Conservation (phyloP, 345 rosid genomes). For the Pseudoturritis turrita region DNA sequence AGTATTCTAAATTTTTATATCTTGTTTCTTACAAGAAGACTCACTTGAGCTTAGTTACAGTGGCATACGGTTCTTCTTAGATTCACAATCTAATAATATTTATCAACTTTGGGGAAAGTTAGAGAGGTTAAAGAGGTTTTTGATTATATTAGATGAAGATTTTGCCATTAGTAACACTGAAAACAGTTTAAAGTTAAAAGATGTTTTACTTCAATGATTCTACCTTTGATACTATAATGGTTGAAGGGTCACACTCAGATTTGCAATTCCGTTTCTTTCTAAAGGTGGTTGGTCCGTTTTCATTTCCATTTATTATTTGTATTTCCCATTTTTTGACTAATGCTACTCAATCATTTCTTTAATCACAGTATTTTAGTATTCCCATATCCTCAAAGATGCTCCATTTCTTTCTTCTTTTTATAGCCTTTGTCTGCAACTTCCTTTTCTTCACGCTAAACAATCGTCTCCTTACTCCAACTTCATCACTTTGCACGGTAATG, state of each 20-base stretch:
- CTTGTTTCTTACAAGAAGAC: not conserved
- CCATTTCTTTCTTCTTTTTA: constrained; percentile 22
- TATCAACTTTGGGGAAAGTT: not conserved
- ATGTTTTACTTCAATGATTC: not conserved
- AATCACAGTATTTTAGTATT: constrained; percentile 9
- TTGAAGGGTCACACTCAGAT: constrained; percentile 57
- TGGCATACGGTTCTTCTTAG: not conserved
- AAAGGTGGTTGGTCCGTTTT: constrained; percentile 48
- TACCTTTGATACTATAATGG: constrained; percentile 27
- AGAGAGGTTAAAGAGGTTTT: not conserved
- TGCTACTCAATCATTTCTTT: constrained; percentile 16
- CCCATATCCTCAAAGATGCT: constrained; percentile 10
- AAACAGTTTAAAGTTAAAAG: constrained; percentile 8
- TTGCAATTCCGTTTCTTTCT: constrained; percentile 58
- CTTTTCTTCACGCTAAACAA: not conserved
- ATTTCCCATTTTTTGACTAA: constrained; percentile 19
- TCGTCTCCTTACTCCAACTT: constrained; percentile 7
- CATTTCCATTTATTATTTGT: constrained; percentile 19
- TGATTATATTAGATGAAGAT: not conserved
- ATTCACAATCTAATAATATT: not conserved
- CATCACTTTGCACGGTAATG: constrained; percentile 20
- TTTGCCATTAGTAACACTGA: constrained; percentile 21
- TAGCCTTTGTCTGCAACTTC: constrained; percentile 26
- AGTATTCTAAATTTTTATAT: not conserved
- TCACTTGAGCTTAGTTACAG: not conserved